Evolutionary conservation across 768 basidiomycete species (phyloP), one percentile per base, ranked within the genome.

Genomic region (Rossbeevera mucosa): DNA sequence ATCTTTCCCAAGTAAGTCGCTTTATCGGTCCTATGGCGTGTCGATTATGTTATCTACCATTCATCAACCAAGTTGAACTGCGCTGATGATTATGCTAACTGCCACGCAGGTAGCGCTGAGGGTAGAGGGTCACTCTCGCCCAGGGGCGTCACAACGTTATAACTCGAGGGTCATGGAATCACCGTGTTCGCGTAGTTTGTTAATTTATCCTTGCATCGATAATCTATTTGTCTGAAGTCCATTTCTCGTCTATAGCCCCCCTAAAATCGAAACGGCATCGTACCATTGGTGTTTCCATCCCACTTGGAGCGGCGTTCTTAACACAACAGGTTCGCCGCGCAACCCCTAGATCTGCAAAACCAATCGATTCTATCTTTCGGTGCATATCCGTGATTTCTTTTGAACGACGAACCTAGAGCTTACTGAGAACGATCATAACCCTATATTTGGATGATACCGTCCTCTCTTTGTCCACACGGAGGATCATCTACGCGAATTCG

Each of bases 261-360:
- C 25, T 38, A 16, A 21, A 21, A 26, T 30, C 47, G 47, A 18
- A 36, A 36, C 16, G 31, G n/a, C n/a, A 33, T n/a, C 4, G n/a
- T 18, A 36, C 2, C n/a, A n/a, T 36, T 36, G 4, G n/a, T 18
- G 33, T 29, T 3, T 29, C 9, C 28, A 29, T 12, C 28, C 11
- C 28, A 12, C 28, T 29, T 29, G 11, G 28, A 29, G 28, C 29
- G 29, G 42, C 56, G 26, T 42, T 48, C 44, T 36, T 41, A n/a
- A 11, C 36, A 50, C 59, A 50, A 54, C 29, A 33, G 43, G 30
- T 52, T 44, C 24, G 44, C 40, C 44, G 13, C 16, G 11, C 20
- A 29, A 13, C 25, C 8, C 20, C 20, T 13, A 28, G 31, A 25
- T 47, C 41, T 28, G 42, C 20, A 40, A n/a, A n/a, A n/a, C 9